Evolutionary conservation across 2,329 filamentous ascomycete genomes (phyloP).

Genomic region (Xylariomycetidae sp.): DNA sequence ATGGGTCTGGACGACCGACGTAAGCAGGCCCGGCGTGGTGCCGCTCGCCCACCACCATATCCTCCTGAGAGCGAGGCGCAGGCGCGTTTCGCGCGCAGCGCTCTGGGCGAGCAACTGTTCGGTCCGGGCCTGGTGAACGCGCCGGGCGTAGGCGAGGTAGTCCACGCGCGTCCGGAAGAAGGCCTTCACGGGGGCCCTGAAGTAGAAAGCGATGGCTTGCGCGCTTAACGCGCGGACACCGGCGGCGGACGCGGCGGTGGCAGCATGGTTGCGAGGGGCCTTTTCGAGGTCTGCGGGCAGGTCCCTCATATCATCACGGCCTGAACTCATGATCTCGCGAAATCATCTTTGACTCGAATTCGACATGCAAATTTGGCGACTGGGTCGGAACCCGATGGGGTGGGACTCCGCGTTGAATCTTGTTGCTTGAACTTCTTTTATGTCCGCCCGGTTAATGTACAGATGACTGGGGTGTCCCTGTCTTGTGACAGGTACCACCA

Average conservation of each 20-base stretch:
- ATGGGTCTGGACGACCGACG: slow-evolving; percentile 61
- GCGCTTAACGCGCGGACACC: slow-evolving; percentile 79
- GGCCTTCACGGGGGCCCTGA: slow-evolving; percentile 83
- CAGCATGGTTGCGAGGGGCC: slow-evolving; percentile 48
- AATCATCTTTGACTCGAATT: slow-evolving; percentile 27
- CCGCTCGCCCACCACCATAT: slow-evolving; percentile 50
- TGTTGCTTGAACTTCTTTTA: too few species aligned
- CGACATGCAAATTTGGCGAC: too few species aligned
- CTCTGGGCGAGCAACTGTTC: slow-evolving; percentile 27
- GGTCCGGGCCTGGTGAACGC: slow-evolving; percentile 44
- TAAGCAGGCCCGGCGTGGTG: slow-evolving; percentile 66
- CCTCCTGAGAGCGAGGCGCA: slow-evolving; percentile 31
- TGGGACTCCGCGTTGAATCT: too few species aligned
- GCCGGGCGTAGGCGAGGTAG: slow-evolving; percentile 61
- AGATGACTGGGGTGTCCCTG: too few species aligned
- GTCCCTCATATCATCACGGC: slow-evolving; percentile 21
- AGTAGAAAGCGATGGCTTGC: slow-evolving; percentile 85
- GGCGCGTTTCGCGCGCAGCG: slow-evolving; percentile 30
- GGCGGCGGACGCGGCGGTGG: slow-evolving; percentile 76
- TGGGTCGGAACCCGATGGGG: too few species aligned
- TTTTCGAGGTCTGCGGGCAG: slow-evolving; percentile 36
- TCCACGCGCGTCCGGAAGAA: slow-evolving; percentile 90
- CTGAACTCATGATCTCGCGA: slow-evolving; percentile 23
- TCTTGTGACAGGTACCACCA: too few species aligned
- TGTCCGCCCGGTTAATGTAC: too few species aligned